Percentiles rank a stretch among this genome's conserved stretches.
These are phyloP conservation scores for Gynochthodes officinalis DNA, from an alignment of 257 asterid genomes.

Conservation along the genomic window DNA sequence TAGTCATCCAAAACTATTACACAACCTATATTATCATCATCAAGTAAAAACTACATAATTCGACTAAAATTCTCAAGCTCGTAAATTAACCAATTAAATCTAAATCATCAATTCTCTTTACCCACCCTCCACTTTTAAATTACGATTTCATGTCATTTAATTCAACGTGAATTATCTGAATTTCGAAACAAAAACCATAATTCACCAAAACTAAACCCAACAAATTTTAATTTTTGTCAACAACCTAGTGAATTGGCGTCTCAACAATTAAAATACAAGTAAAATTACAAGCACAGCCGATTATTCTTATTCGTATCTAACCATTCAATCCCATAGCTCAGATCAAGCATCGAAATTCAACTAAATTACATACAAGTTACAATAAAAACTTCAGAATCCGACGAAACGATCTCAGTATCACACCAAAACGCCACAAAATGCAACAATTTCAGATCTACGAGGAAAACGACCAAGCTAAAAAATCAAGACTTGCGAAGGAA, in stretches of 20 bases:
- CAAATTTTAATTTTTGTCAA: background rate
- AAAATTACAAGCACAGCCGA: background rate
- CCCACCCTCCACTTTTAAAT: too few relatives aligned
- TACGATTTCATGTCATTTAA: background rate
- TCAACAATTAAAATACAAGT: background rate
- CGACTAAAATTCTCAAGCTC: background rate
- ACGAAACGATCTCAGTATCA: constrained; percentile 5
- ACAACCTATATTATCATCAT: background rate
- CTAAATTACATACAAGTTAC: constrained; percentile 21
- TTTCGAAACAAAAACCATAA: background rate
- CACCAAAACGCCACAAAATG: background rate
- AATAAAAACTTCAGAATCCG: constrained; percentile 21
- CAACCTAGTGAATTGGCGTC: background rate
- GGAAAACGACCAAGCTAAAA: constrained; percentile 1
- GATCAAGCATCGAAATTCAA: constrained; percentile 30
- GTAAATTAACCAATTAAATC: background rate
- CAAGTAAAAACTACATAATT: background rate
- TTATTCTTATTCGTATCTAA: background rate
- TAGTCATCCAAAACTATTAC: background rate
- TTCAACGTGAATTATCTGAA: background rate
- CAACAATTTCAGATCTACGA: constrained; percentile 32
- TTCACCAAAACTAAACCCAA: background rate
- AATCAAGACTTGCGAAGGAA: constrained; percentile 27
- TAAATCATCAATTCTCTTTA: background rate
- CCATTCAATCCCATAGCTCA: constrained; percentile 1